These are phyloP conservation scores for Persicaria tinctoria DNA, from an alignment of 148 eudicot genomes.

Conservation along the genomic window DNA sequence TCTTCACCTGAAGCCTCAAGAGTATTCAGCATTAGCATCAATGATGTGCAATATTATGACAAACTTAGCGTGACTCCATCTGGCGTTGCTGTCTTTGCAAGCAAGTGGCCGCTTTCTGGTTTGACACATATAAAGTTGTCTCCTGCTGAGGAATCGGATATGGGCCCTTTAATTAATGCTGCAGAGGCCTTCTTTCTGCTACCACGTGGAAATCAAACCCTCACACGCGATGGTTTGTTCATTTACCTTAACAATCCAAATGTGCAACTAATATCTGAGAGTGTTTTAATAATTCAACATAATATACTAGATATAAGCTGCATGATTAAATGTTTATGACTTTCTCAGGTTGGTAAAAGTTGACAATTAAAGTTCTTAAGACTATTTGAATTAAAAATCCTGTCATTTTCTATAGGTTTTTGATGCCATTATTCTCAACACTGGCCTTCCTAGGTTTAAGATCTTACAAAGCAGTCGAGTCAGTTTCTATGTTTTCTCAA, in stretches of 20 bases:
- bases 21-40: slow-evolving; percentile 51
- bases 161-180: slow-evolving; percentile 74
- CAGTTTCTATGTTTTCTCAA: not conserved
- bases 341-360: not conserved
- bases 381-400: not conserved
- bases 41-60: slow-evolving; percentile 43
- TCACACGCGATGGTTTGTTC: slow-evolving; percentile 59
- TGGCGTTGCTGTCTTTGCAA: slow-evolving; percentile 70
- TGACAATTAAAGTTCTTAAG: not conserved
- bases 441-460: not conserved
- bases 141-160: slow-evolving; percentile 51
- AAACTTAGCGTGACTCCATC: slow-evolving; percentile 48
- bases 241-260: not conserved
- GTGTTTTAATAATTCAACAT: not conserved
- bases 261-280: not conserved
- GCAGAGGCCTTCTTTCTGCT: slow-evolving; percentile 67
- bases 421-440: not conserved
- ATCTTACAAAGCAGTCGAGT: not conserved
- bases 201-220: slow-evolving; percentile 57
- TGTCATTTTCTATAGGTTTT: not conserved
- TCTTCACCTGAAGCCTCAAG: slow-evolving; percentile 38
- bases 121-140: slow-evolving; percentile 49
- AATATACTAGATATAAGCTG: not conserved
- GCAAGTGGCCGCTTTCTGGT: slow-evolving; percentile 79
- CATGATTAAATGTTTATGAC: not conserved